phyloP scores from a whole-genome alignment of 2,329 filamentous ascomycete genomes.

The Fragosphaeria purpurea region DNA sequence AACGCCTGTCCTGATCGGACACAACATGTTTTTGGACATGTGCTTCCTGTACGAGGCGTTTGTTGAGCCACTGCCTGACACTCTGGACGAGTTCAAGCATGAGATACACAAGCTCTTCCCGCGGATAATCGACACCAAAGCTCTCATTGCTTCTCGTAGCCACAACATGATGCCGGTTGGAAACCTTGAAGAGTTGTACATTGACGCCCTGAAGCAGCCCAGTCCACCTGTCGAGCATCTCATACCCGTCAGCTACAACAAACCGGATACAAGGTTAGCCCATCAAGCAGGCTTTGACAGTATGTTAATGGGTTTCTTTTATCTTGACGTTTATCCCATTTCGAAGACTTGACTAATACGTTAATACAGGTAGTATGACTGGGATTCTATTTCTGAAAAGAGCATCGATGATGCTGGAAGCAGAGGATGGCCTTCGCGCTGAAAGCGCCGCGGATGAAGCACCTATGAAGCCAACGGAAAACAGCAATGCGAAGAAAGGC shows the following conservation, averaged over 20 bases:
- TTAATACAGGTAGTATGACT: conserved; percentile 29
- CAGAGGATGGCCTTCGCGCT: conserved; percentile 4
- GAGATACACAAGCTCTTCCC: conserved; percentile 37
- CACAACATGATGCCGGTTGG: conserved; percentile 57
- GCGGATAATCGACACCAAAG: conserved; percentile 53
- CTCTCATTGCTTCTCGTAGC: conserved; percentile 63
- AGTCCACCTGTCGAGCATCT: background rate
- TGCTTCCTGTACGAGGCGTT: conserved; percentile 56
- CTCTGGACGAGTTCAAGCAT: conserved; percentile 40
- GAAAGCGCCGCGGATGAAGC: background rate
- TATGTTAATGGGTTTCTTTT: conserved; percentile 14
- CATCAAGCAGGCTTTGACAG: conserved; percentile 56
- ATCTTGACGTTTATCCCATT: background rate
- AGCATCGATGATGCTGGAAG: background rate
- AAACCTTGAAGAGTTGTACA: conserved; percentile 12
- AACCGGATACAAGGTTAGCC: conserved; percentile 5
- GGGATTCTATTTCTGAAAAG: conserved; percentile 28
- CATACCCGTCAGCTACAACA: conserved; percentile 7
- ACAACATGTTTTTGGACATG: conserved; percentile 56
- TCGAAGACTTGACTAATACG: too few species aligned
- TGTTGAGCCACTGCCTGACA: conserved; percentile 44
- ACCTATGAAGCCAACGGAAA: background rate
- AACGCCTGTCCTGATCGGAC: conserved; percentile 42
- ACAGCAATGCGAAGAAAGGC: background rate
- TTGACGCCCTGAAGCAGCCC: background rate